Conservation (phyloP, 2,329 filamentous ascomycete species). For the Ascochyta rabiei region DNA sequence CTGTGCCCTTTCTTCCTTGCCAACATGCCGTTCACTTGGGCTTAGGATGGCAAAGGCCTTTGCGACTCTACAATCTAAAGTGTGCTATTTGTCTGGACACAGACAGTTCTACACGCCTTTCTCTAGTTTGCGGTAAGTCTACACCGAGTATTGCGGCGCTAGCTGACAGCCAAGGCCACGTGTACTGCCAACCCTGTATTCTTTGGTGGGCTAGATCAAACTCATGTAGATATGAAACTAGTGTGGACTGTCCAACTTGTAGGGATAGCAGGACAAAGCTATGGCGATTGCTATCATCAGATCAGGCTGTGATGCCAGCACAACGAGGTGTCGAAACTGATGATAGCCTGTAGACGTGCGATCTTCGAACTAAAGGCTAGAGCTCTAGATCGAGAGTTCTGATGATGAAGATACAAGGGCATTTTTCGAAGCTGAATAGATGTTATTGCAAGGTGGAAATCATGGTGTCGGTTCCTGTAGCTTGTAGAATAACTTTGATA, state of each 20-base stretch:
- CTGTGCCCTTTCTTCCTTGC: too few species aligned
- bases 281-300: background rate
- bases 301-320: background rate
- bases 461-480: background rate
- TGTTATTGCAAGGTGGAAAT: background rate
- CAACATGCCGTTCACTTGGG: too few species aligned
- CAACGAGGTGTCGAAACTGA: background rate
- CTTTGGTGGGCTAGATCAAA: background rate
- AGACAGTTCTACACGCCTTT: background rate
- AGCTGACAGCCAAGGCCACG: background rate
- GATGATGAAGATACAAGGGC: background rate
- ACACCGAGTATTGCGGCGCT: background rate
- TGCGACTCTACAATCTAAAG: background rate
- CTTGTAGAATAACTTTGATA: background rate
- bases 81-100: background rate
- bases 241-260: too few species aligned
- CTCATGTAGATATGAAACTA: background rate
- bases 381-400: background rate
- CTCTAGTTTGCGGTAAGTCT: too few species aligned
- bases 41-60: too few species aligned
- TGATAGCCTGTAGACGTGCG: background rate
- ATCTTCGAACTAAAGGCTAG: background rate
- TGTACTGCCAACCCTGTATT: background rate
- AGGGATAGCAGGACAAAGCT: background rate
- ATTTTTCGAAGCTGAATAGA: background rate